phyloP scores from a whole-genome alignment of 768 basidiomycete species.

The Boletus pseudopeckii region DNA sequence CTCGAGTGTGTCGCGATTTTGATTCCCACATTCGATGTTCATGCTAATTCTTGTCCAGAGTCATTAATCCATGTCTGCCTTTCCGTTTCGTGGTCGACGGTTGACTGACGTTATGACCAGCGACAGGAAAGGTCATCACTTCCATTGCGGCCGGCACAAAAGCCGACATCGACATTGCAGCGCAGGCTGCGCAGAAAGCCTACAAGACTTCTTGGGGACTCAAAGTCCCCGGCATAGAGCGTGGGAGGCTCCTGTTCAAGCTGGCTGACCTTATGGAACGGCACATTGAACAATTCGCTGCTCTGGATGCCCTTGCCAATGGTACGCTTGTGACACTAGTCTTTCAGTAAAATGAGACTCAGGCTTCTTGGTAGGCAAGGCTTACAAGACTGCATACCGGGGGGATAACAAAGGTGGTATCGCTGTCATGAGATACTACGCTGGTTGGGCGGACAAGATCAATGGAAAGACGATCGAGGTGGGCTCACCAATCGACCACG shows the following conservation, averaged over 20 bases:
- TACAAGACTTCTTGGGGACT: conserved; percentile 9
- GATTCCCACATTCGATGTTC: not conserved
- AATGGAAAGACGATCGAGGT: conserved; percentile 9
- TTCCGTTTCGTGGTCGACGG: not conserved
- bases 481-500: not conserved
- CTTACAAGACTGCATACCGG: not conserved
- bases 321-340: not conserved
- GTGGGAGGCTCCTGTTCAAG: conserved; percentile 5
- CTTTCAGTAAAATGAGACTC: not conserved
- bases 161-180: conserved; percentile 7
- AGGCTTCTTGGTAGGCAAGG: not conserved
- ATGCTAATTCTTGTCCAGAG: conserved; percentile 32
- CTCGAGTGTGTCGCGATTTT: conserved; percentile 52
- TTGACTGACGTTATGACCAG: conserved; percentile 21
- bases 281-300: conserved; percentile 7
- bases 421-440: conserved; percentile 7
- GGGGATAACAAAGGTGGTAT: not conserved
- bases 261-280: conserved; percentile 8
- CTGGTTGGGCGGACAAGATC: conserved; percentile 13
- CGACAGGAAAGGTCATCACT: conserved; percentile 9
- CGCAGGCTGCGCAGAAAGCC: conserved; percentile 1
- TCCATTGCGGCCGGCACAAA: conserved; percentile 8
- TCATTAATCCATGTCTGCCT: conserved; percentile 51
- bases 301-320: conserved; percentile 6
- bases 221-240: conserved; percentile 1